Base-by-base conservation (phyloP, 2,329 filamentous ascomycete species). In the Trichophyton schoenleinii region DNA sequence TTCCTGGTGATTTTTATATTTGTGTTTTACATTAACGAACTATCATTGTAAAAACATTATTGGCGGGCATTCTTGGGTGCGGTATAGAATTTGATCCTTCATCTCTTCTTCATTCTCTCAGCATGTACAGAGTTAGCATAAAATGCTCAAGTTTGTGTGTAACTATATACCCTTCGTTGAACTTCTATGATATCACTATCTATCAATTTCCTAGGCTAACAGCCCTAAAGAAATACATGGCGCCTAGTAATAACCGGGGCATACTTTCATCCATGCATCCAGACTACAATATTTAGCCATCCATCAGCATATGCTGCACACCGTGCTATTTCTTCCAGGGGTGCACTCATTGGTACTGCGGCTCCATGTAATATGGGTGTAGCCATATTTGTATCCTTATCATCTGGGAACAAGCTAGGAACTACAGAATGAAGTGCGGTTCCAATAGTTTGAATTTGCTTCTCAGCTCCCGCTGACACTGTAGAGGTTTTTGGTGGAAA, bases 251-350 rank as follows among this genome's bases (percentile, higher is more conserved):
- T 36, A 55, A 55, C 3, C 18, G 9, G 82, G 13, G 76, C 77
- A 70, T 90, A 79, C 3, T 15, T 9, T 44, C 36, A 58, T n/a
- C 18, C 36, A 58, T 42, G 34, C 77, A 95, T 87, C 20, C 86
- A 81, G 3, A 96, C 82, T 59, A 90, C 88, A 48, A 96, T 74
- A 72, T 90, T 89, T 28, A 96, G 73, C 87, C 91, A 99, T 0
- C 94, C 94, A 74, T 99, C 94, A 0, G 90, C 85, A 77, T 96
- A 97, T 1, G 89, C 85, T 3, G 88, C 87, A 69, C 87, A 87
- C 61, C 85, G 82, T 75, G 94, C 88, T 62, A 99, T 72, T 55
- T 96, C 92, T 69, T 90, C 88, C 18, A 99, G 74, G 25, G 86
- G 86, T 0, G 91, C 88, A 63, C 79, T 76, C 77, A 97, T 87